Base-by-base conservation (phyloP, 257 asterid genomes). In the Hygrophila difformis region DNA sequence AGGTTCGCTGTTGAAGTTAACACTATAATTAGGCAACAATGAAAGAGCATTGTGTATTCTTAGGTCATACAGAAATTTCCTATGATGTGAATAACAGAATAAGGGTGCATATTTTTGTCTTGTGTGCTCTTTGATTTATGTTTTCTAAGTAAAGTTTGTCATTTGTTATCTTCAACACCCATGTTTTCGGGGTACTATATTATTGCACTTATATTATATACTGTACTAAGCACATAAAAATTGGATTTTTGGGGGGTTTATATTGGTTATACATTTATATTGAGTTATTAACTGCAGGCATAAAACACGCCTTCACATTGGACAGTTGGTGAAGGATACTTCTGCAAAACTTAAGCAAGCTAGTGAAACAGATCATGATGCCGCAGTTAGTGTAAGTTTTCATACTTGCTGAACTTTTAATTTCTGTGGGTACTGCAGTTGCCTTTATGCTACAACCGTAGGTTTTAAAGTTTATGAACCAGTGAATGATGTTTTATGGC, bases 291-390 rank as follows among this genome's bases (percentile, higher is more conserved):
- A 63, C 47, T 49, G 59, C 76, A 88, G 95, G 70, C 94, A 74
- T 72, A 87, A 87, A 71, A 77, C 93, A 13, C 79, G 93, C 53
- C 66, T 87, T 44, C 93, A 79, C 63, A 72, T 84, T 47, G 85
- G 78, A 18, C 83, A 84, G 56, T 41, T 85, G 51, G 91, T 81
- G 51, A 86, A 87, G 75, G 91, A 83, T 61, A 80, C 94, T 29
- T 77, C 87, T 17, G 79, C 87, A 21, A 77, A 83, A 67, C 88
- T 86, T 47, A 86, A 76, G 72, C 94, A 76, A 77, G 96, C 86
- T 44, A 86, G 92, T 57, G 93, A 86, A 59, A 50, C 72, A 49
- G 93, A 87, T 50, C 93, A 71, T 60, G 72, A 49, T 40, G 73
- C 33, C 42, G 87, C 74, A 69, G 91, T 77, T 69, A 65, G 79